A percentile compares a stretch with the other conserved stretches of the same genome.
These are phyloP conservation scores for Bruguiera parviflora DNA, from an alignment of 345 rosid species.

Conservation along the genomic window DNA sequence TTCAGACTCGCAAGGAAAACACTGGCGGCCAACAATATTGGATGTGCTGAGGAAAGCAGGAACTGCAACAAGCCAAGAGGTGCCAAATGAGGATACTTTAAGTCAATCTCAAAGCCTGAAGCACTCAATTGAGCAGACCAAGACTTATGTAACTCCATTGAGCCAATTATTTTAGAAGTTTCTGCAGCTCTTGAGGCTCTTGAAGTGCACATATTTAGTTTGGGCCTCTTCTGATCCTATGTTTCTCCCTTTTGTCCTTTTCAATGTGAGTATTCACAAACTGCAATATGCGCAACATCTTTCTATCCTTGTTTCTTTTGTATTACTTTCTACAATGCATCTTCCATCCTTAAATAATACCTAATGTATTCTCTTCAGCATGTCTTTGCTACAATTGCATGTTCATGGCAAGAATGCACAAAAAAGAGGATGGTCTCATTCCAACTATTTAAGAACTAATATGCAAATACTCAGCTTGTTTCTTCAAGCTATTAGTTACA, in stretches of 20 bases:
- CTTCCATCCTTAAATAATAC: background rate
- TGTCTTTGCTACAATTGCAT: background rate
- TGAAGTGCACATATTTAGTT: conserved; percentile 65
- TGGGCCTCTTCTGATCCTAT: conserved; percentile 62
- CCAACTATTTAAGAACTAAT: too few species aligned
- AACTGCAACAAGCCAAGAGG: conserved; percentile 44
- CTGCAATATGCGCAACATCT: background rate
- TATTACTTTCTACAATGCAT: background rate
- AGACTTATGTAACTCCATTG: conserved; percentile 13
- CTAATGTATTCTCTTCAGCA: background rate
- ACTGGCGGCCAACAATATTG: conserved; percentile 55
- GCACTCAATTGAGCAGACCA: conserved; percentile 32
- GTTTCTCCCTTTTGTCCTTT: conserved; percentile 58
- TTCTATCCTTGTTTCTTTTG: background rate
- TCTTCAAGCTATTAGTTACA: too few species aligned
- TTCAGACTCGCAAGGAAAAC: conserved; percentile 37
- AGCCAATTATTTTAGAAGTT: too few species aligned
- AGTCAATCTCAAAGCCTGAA: conserved; percentile 25
- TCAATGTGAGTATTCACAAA: conserved; percentile 47
- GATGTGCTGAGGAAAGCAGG: conserved; percentile 53
- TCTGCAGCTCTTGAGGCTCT: conserved; percentile 33
- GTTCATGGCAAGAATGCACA: background rate
- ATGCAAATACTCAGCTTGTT: too few species aligned
- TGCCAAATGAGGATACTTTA: conserved; percentile 37
- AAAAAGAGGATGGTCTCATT: background rate